Evolutionary conservation across 2,329 filamentous ascomycete genomes (phyloP).

Genomic region (Xylariaceae sp.): DNA sequence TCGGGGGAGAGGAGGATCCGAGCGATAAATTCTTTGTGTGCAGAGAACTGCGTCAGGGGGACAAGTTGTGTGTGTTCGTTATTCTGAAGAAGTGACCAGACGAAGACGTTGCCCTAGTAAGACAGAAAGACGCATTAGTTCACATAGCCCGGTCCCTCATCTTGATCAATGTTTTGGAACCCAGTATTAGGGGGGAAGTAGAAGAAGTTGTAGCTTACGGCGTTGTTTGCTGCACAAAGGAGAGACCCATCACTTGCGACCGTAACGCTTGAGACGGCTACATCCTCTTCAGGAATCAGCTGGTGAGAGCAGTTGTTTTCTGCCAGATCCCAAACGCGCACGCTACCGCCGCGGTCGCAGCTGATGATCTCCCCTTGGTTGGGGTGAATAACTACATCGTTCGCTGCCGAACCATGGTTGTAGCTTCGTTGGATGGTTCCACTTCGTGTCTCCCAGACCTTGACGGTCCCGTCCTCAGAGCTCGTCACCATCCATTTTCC

Average conservation of each 20-base stretch:
- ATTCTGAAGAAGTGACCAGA: slow-evolving; percentile 91
- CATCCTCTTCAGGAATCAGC: slow-evolving; percentile 94
- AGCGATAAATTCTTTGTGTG: slow-evolving; percentile 92
- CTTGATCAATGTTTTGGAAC: neutral
- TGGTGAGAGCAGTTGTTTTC: slow-evolving; percentile 98
- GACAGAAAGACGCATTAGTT: neutral
- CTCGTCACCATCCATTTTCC: slow-evolving; percentile 99
- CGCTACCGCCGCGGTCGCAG: slow-evolving; percentile 90
- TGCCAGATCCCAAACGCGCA: slow-evolving; percentile 93
- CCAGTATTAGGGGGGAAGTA: neutral
- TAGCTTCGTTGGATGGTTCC: slow-evolving; percentile 93
- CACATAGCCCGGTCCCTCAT: neutral
- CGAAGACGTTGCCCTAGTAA: slow-evolving; percentile 87
- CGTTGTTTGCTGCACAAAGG: slow-evolving; percentile 91
- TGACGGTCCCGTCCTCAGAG: slow-evolving; percentile 94
- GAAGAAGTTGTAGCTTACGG: slow-evolving; percentile 57
- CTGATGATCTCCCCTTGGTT: slow-evolving; percentile 98
- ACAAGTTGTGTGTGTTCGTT: slow-evolving; percentile 83
- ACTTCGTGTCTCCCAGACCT: slow-evolving; percentile 93
- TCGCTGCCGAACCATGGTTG: slow-evolving; percentile 85
- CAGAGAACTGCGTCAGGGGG: slow-evolving; percentile 86
- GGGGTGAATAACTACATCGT: slow-evolving; percentile 98
- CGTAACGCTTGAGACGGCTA: slow-evolving; percentile 91
- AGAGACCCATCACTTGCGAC: slow-evolving; percentile 93
- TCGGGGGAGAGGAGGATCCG: slow-evolving; percentile 90